Evolutionary conservation across 106 monocot genomes (phyloP), one percentile per base, ranked within the genome.

Genomic region (Dactylorhiza incarnata): DNA sequence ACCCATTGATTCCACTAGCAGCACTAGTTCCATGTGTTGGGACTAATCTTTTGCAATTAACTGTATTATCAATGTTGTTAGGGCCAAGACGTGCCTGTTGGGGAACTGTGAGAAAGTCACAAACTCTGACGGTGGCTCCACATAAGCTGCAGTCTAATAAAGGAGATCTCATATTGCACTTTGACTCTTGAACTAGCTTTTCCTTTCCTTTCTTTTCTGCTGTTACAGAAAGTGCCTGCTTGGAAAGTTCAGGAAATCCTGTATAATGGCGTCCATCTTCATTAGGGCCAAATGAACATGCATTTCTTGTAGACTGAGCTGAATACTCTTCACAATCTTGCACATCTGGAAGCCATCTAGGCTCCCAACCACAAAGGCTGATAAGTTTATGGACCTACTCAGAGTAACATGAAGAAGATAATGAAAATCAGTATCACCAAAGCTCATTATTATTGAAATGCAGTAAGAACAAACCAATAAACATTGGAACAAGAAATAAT

Each of bases 271-370:
- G 59, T 23, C 73, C 78, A 71, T 89, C 85, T 46, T 75, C 81
- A 23, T 72, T 59, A 16, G 85, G 91, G 55, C 72, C 86, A 78
- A 84, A 68, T 22, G 94, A 91, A 74, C 72, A 80, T 58, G 84
- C 85, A 87, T 89, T 85, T 82, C 77, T 85, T 62, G 97, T 87
- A 74, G 94, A 94, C 49, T 91, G 91, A 72, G 94, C 83, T 69
- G 97, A 99, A 81, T 99, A 79, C 74, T 99, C 97, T 80, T 99
- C 97, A 76, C 81, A 99, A 77, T 99, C 97, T 86, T 94, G 97
- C 63, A 99, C 83, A 79, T 87, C 86, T 73, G 82, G 91, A 78
- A 94, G 97, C 97, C 97, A 99, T 85, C 91, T 87, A 25, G 97
- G 87, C 78, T 99, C 97, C 97, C 97, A 99, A 67, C 97, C 97